These are phyloP conservation scores for Alternaria alternata DNA, from an alignment of 2,329 filamentous ascomycete genomes.

Conservation along the genomic window DNA sequence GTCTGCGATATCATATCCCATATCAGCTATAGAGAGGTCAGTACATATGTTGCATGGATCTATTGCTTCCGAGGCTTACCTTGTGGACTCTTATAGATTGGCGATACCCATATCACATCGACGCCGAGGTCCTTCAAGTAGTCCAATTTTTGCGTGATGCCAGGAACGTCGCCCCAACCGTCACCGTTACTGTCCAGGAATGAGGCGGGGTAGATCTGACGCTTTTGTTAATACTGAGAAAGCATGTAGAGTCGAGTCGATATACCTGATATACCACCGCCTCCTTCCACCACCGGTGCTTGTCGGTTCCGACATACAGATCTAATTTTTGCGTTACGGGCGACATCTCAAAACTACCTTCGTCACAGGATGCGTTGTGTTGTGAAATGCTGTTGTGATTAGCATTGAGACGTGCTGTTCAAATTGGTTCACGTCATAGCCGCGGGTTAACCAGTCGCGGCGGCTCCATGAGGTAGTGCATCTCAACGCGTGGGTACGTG, in stretches of 20 bases:
- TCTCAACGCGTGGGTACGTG: slow-evolving; percentile 10
- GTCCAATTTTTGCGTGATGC: slow-evolving; percentile 64
- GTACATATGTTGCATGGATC: neutral
- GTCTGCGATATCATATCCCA: slow-evolving; percentile 54
- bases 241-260: neutral
- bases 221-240: neutral
- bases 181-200: slow-evolving; percentile 67
- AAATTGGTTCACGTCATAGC: slow-evolving; percentile 12
- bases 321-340: slow-evolving; percentile 23
- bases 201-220: slow-evolving; percentile 65
- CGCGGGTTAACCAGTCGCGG: slow-evolving; percentile 3
- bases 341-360: slow-evolving; percentile 7
- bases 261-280: slow-evolving; percentile 64
- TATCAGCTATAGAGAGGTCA: slow-evolving; percentile 39
- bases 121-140: slow-evolving; percentile 61
- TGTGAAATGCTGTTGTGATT: neutral
- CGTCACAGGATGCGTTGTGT: neutral
- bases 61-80: neutral
- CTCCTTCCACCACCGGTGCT: slow-evolving; percentile 66
- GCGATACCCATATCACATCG: slow-evolving; percentile 49
- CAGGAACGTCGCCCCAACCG: slow-evolving; percentile 64
- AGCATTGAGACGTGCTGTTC: slow-evolving; percentile 1
- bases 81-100: slow-evolving; percentile 58
- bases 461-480: slow-evolving; percentile 5
- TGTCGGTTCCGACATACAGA: slow-evolving; percentile 44